Evolutionary conservation across 164 flowering plant species (phyloP).

Genomic region (Vitis riparia): DNA sequence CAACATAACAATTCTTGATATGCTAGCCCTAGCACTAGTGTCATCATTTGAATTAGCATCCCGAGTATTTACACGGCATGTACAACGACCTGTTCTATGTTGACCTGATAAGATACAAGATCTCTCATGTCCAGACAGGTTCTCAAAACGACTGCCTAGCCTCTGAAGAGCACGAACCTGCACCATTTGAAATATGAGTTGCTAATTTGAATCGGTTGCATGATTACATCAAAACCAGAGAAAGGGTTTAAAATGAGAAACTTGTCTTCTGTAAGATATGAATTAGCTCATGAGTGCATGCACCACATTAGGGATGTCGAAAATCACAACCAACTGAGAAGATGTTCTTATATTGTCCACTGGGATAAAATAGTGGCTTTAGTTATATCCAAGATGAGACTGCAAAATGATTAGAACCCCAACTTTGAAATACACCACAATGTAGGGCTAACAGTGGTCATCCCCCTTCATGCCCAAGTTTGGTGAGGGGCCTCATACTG

Average conservation of each 20-base stretch:
- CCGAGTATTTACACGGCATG: slow-evolving; percentile 52
- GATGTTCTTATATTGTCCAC: too few relatives aligned
- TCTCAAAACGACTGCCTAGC: slow-evolving; percentile 88
- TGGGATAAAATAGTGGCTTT: not conserved
- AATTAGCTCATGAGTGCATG: too few relatives aligned
- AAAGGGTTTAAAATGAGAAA: too few relatives aligned
- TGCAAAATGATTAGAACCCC: not conserved
- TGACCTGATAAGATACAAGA: slow-evolving; percentile 88
- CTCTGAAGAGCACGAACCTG: slow-evolving; percentile 95
- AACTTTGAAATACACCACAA: too few relatives aligned
- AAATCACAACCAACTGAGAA: too few relatives aligned
- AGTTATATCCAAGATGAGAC: not conserved
- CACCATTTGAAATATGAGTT: slow-evolving; percentile 12
- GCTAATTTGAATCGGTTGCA: not conserved
- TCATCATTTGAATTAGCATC: slow-evolving; percentile 59
- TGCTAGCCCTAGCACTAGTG: slow-evolving; percentile 81
- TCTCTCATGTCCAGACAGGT: slow-evolving; percentile 88
- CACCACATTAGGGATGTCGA: too few relatives aligned
- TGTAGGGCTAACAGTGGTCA: too few relatives aligned
- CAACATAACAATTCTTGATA: slow-evolving; percentile 93
- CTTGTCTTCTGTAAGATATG: too few relatives aligned
- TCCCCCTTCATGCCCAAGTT: too few relatives aligned
- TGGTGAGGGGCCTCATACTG: too few relatives aligned
- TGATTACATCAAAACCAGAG: too few relatives aligned
- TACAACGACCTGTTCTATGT: slow-evolving; percentile 76